Conservation (phyloP, 2,329 filamentous ascomycete genomes). For the Cytospora chrysosperma region DNA sequence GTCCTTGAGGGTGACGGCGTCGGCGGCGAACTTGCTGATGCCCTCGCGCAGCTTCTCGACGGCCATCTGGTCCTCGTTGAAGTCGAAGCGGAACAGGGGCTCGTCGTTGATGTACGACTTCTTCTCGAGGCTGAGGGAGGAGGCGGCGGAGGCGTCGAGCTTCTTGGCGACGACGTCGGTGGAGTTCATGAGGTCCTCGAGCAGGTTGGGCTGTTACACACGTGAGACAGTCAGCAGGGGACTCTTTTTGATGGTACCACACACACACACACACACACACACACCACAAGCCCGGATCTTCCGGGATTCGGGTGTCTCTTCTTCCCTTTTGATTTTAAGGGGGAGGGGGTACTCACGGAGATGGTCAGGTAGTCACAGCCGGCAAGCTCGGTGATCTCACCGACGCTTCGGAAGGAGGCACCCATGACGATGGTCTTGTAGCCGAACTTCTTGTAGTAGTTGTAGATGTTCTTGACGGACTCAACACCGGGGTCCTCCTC, state of each 20-base stretch:
- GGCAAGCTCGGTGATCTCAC: slow-evolving; percentile 97
- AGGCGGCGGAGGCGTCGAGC: slow-evolving; percentile 70
- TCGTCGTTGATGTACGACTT: slow-evolving; percentile 89
- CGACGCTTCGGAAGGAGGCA: slow-evolving; percentile 92
- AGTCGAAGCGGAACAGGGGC: slow-evolving; percentile 91
- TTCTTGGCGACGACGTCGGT: slow-evolving; percentile 82
- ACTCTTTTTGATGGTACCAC: too few species aligned
- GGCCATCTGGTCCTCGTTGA: slow-evolving; percentile 99
- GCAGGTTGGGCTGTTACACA: slow-evolving; percentile 70
- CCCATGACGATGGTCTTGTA: slow-evolving; percentile 99
- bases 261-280: too few species aligned
- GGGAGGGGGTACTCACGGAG: slow-evolving; percentile 59
- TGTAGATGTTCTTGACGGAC: slow-evolving; percentile 91
- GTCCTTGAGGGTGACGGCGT: slow-evolving; percentile 89
- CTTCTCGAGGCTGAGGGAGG: slow-evolving; percentile 75
- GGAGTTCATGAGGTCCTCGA: slow-evolving; percentile 92
- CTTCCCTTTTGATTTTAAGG: background rate
- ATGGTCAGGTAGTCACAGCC: slow-evolving; percentile 99
- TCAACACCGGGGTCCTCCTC: slow-evolving; percentile 94
- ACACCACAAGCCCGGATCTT: slow-evolving; percentile 3
- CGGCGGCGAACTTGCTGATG: slow-evolving; percentile 98
- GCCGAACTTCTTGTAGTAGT: slow-evolving; percentile 99
- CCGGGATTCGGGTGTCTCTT: slow-evolving; percentile 2
- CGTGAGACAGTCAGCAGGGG: background rate
- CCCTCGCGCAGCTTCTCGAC: slow-evolving; percentile 99